Evolutionary conservation across 2,329 filamentous ascomycete genomes (phyloP), one percentile per base, ranked within the genome.

Genomic region (Pestalotiopsis sp.): DNA sequence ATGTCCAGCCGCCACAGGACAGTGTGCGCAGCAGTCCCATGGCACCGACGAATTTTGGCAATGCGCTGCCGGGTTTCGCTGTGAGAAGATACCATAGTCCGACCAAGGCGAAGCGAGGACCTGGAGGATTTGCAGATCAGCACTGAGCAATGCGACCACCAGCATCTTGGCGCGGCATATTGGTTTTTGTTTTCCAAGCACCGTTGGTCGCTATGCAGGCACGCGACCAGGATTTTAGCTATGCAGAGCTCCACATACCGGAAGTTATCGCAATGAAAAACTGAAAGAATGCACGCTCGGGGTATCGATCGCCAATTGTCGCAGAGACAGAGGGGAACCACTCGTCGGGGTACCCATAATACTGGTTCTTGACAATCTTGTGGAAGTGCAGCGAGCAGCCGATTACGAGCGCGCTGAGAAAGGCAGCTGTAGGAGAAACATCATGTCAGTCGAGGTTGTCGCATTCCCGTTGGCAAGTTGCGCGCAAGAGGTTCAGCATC

Each of bases 301-400:
- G 96, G 77, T 98, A 98, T 73, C 95, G 91, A 81, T 99, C 96
- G 79, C 96, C 96, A 82, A 99, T 99, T 45, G 96, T 98, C 56
- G 96, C 92, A 38, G 95, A 98, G 25, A 98, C 95, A 58, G 95
- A 97, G 69, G 95, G 95, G 77, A 97, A 97, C 95, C 95, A 98
- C 85, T 98, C 95, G 74, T 97, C 86, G 1, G 95, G 95, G 78
- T 97, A 97, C 75, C 94, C 94, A 81, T 94, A 97, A 84, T 95
- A 93, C 82, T 99, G 94, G 82, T 99, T 99, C 82, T 98, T 87
- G 68, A 99, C 96, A 74, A 99, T 99, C 85, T 99, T 99, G 78
- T 92, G 89, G 83, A 96, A 98, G 83, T 99, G 96, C 63, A 99
- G 87, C 67, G 86, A 87, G 68, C 91, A 85, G 73, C 95, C 95